Base-by-base conservation (phyloP, 768 basidiomycete genomes). In the Amanita rimosa region DNA sequence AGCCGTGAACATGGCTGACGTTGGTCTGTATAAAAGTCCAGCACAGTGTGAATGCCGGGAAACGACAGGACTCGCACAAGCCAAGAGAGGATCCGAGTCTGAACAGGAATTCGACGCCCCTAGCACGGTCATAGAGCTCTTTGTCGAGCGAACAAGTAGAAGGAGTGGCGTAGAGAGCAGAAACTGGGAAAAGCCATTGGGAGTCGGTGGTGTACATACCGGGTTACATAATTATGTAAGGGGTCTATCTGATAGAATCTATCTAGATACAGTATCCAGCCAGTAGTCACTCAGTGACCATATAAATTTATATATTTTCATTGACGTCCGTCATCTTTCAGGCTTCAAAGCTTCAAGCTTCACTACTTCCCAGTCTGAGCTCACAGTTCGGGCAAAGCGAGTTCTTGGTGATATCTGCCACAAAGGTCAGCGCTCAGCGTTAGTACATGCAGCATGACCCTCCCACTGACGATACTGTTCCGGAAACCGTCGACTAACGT, bases 71-170 rank as follows among this genome's bases (percentile, higher is more conserved):
- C 21, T 76, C 89, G 57, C 56, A 92, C 89, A 92, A 67, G 52
- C 69, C 74, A 27, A 92, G 73, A 50, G 84, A 84, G 27, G 82
- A 79, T 27, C 87, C 89, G 46, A 91, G 61, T 47, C 89, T 83
- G 62, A 83, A 90, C 27, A 92, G 72, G 66, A 91, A 90, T 60
- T 92, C 89, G 52, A 91, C 75, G 27, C 89, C 89, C 64, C 83
- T 73, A 34, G 84, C 78, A 47, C 90, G 74, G 57, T 88, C 85
- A 59, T 84, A 83, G 17, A 90, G 71, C 60, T 91, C 83, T 54
- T 75, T 79, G 55, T 79, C 72, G 21, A 85, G 59, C n/a, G 81
- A 67, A 57, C 67, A 68, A 17, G 64, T 62, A 14, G 80, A 78
- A 6, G 87, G 86, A 0, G 83, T 81, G 26, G 63, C 63, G 41